Base-by-base conservation (phyloP, 257 asterid genomes). In the Parsonsia alboflavescens region DNA sequence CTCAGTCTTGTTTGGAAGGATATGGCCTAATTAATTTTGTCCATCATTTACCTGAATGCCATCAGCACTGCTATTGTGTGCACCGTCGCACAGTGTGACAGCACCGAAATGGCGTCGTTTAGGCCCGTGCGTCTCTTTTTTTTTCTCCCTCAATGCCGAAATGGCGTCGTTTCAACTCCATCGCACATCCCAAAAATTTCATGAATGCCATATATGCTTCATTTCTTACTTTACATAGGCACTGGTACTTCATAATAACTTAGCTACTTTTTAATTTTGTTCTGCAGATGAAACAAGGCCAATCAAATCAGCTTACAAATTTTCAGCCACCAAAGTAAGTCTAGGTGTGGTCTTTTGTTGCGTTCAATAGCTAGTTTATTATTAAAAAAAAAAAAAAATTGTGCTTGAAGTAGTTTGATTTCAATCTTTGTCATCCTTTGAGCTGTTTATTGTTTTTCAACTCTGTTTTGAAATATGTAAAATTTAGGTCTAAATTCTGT, bases 211-310 rank as follows among this genome's bases (percentile, higher is more conserved):
- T 48, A 11, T 6, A 7, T 49, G 22, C 57, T 44, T 61, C 30
- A 4, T 57, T 72, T 39, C 22, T 33, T 7, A 5, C 74, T 26
- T 30, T 71, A 17, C 2, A 1, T 52, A 49, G 45, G 50, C 44
- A 30, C 48, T 67, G 44, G 44, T 39, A 12, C 49, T 26, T 50
- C 2, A 5, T 16, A 36, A 62, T 19, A n/a, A 28, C n/a, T 65
- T 67, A 26, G 41, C 56, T 54, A 54, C 53, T 39, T 17, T 42
- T 65, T 64, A 24, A n/a, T 7, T 30, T 13, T 70, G 45, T 76
- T 71, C 68, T 73, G 36, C 91, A 91, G 97, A 84, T 88, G 90
- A 90, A 87, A 75, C 77, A 82, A 73, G 80, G 76, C 45, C 46
- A 70, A 49, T 70, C 82, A 48, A 69, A 30, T 59, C 62, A 59